phyloP scores from a whole-genome alignment of 1,139 yeast genomes.

The Zygosaccharomyces pseudobailii region DNA sequence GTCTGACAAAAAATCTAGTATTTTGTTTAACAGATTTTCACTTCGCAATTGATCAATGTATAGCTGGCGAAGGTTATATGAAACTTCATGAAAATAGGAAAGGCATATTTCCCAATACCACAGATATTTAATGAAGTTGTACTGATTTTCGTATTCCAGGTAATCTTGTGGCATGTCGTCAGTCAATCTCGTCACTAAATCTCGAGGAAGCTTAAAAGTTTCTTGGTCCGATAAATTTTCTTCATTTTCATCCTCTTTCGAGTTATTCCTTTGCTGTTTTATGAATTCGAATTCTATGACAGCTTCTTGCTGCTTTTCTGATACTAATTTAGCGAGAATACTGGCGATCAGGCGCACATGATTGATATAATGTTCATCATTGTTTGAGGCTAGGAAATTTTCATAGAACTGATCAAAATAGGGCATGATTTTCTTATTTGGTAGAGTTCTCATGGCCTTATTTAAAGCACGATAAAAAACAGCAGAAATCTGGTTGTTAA shows the following conservation, averaged over 20 bases:
- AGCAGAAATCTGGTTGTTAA: constrained; percentile 26
- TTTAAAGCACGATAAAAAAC: constrained; percentile 21
- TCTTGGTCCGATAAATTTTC: constrained; percentile 12
- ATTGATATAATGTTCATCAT: constrained; percentile 14
- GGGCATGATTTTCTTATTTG: constrained; percentile 11
- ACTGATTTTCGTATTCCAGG: constrained; percentile 39
- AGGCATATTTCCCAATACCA: constrained; percentile 71
- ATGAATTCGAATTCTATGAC: constrained; percentile 59
- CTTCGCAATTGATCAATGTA: constrained; percentile 56
- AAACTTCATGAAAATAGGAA: constrained; percentile 59
- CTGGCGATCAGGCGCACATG: constrained; percentile 39
- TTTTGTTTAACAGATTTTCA: constrained; percentile 42
- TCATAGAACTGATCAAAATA: constrained; percentile 22
- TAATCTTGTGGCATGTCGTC: constrained; percentile 34
- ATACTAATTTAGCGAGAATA: constrained; percentile 37
- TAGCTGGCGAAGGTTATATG: constrained; percentile 57
- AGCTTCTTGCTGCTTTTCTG: constrained; percentile 46
- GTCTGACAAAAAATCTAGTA: constrained; percentile 49
- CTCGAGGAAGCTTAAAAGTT: constrained; percentile 26
- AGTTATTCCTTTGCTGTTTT: constrained; percentile 30
- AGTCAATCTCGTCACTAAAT: constrained; percentile 13
- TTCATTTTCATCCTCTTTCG: constrained; percentile 24
- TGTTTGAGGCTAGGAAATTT: constrained; percentile 12
- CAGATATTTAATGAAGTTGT: constrained; percentile 43
- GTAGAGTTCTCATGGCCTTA: constrained; percentile 17